Evolutionary conservation across 306 rosid species (phyloP).

Genomic region (Begonia masoniana): DNA sequence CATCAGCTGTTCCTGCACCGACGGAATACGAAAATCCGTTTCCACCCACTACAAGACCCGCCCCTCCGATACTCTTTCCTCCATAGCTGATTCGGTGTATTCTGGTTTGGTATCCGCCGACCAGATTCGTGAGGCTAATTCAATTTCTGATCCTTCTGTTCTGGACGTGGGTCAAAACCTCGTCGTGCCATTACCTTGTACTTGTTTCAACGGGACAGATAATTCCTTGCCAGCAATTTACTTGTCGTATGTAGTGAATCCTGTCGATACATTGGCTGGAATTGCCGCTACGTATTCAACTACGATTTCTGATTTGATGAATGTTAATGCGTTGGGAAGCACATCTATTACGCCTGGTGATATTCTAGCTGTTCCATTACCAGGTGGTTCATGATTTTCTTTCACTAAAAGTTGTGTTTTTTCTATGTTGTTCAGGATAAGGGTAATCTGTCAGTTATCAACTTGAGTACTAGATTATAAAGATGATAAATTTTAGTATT

Average conservation of each 20-base stretch:
- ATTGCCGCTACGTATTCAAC: slow-evolving; percentile 68
- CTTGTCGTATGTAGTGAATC: slow-evolving; percentile 72
- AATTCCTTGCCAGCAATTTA: slow-evolving; percentile 79
- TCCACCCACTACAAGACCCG: slow-evolving; percentile 70
- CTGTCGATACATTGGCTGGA: slow-evolving; percentile 46
- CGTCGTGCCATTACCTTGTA: slow-evolving; percentile 84
- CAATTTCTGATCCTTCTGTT: slow-evolving; percentile 56
- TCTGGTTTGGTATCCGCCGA: slow-evolving; percentile 85
- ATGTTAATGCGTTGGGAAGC: slow-evolving; percentile 92
- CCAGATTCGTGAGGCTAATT: slow-evolving; percentile 81
- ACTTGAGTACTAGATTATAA: neutral
- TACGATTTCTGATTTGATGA: slow-evolving; percentile 91
- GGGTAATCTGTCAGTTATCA: too few species aligned
- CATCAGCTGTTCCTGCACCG: slow-evolving; percentile 67
- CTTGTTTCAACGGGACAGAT: slow-evolving; percentile 94
- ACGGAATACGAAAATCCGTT: slow-evolving; percentile 83
- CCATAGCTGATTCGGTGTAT: slow-evolving; percentile 65
- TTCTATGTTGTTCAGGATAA: too few species aligned
- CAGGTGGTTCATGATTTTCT: slow-evolving; percentile 29
- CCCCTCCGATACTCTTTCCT: slow-evolving; percentile 64
- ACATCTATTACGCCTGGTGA: slow-evolving; percentile 53
- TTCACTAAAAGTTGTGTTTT: neutral
- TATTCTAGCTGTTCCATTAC: slow-evolving; percentile 79
- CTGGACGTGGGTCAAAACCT: slow-evolving; percentile 80
- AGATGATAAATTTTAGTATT: too few species aligned